phyloP scores from a whole-genome alignment of 495 filamentous ascomycete species.

The Venustampulla echinocandica region DNA sequence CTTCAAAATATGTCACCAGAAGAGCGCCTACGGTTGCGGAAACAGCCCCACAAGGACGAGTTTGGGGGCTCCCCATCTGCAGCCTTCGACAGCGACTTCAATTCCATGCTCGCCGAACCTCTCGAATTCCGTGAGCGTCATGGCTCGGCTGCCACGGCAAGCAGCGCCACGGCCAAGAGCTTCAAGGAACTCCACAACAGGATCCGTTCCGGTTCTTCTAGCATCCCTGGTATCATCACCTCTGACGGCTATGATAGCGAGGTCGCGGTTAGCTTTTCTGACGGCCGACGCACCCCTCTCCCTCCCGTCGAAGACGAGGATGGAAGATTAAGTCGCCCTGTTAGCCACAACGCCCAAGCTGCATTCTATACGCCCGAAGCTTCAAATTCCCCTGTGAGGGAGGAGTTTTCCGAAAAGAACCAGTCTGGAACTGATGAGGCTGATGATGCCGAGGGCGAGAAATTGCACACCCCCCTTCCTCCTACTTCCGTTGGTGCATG shows the following conservation, averaged over 20 bases:
- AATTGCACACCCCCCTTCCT: too few relatives aligned
- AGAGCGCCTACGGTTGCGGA: conserved; percentile 51
- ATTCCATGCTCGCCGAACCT: conserved; percentile 27
- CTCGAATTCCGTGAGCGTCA: conserved; percentile 34
- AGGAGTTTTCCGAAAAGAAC: too few relatives aligned
- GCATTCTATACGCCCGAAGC: conserved; percentile 23
- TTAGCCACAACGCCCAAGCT: conserved; percentile 14
- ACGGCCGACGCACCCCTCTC: conserved; percentile 44
- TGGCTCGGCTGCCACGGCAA: conserved; percentile 45
- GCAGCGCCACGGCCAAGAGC: conserved; percentile 46
- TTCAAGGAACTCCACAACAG: conserved; percentile 42
- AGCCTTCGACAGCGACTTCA: conserved; percentile 29
- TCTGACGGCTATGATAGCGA: conserved; percentile 47
- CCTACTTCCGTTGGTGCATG: too few relatives aligned
- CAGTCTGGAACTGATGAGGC: too few relatives aligned
- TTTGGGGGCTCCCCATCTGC: conserved; percentile 1
- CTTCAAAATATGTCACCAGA: conserved; percentile 76
- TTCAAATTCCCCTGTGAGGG: conserved; percentile 18
- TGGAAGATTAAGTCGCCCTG: conserved; percentile 1
- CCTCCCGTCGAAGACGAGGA: conserved; percentile 40
- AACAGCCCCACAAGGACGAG: conserved; percentile 18
- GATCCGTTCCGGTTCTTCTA: conserved; percentile 29
- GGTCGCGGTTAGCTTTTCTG: conserved; percentile 45
- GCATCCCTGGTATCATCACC: conserved; percentile 30
- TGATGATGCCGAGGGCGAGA: too few relatives aligned